Percentiles rank a stretch among this genome's conserved stretches.
Conservation (phyloP, 805 yeast genomes). For the Saccharomyces cerevisiae region DNA sequence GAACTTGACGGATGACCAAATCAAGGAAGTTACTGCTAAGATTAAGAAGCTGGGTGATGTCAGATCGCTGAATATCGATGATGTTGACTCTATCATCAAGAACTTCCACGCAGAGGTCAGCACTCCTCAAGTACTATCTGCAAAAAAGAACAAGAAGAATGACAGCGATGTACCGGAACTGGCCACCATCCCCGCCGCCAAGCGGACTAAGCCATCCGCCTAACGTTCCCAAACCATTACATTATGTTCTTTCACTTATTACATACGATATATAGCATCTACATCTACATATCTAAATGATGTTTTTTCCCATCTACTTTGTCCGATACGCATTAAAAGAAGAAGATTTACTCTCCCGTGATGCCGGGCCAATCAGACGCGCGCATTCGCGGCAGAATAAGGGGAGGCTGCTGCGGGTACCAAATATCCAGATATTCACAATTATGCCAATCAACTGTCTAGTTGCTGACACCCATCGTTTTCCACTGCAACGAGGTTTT, state of each 20-base stretch:
- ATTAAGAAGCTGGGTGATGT: slow-evolving; percentile 93
- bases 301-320: background rate
- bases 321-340: background rate
- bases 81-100: slow-evolving; percentile 92
- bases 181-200: slow-evolving; percentile 23
- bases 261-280: background rate
- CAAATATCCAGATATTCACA: background rate
- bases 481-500: background rate
- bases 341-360: background rate
- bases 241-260: background rate
- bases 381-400: background rate
- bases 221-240: background rate
- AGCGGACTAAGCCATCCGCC: slow-evolving; percentile 21
- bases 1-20: slow-evolving; percentile 81
- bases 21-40: slow-evolving; percentile 89
- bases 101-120: slow-evolving; percentile 76
- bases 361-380: background rate
- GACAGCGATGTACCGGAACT: slow-evolving; percentile 4
- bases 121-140: slow-evolving; percentile 41
- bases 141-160: slow-evolving; percentile 10
- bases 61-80: slow-evolving; percentile 89
- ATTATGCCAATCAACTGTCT: background rate
- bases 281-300: background rate
- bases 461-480: background rate
- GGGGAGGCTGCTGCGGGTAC: background rate